phyloP scores from a whole-genome alignment of 1,284 basidiomycete species.

The Ceratobasidium papillatum region DNA sequence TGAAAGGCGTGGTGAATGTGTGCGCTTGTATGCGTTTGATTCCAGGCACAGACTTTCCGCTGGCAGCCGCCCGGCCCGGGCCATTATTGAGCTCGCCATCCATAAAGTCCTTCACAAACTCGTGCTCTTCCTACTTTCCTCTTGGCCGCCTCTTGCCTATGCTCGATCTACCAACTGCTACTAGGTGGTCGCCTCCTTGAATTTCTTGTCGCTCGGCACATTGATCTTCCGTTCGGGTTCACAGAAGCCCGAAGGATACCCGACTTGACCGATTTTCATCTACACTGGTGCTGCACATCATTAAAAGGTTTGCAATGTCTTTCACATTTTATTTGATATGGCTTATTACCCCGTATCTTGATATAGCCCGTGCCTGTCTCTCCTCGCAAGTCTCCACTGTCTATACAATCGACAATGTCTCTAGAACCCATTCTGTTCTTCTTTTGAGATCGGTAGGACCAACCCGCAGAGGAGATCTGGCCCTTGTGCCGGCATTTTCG shows the following conservation, averaged over 20 bases:
- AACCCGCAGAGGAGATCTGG: neutral
- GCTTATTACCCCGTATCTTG: neutral
- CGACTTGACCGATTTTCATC: conserved; percentile 26
- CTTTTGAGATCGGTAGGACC: neutral
- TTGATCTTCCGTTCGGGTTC: conserved; percentile 2
- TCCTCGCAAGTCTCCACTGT: neutral
- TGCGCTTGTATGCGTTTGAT: conserved; percentile 21
- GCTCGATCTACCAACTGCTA: neutral
- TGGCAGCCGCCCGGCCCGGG: conserved; percentile 38
- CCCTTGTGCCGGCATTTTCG: conserved; percentile 18
- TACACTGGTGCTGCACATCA: neutral
- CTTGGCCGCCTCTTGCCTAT: neutral
- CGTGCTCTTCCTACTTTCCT: neutral
- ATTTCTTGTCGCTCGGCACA: neutral
- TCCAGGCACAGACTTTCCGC: conserved; percentile 5
- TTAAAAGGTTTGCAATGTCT: neutral
- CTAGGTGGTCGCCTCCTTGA: neutral
- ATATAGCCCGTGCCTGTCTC: neutral
- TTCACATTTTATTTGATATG: neutral
- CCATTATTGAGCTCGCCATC: neutral
- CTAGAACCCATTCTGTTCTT: neutral
- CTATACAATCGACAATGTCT: neutral
- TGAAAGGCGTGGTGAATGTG: neutral
- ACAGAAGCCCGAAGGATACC: neutral
- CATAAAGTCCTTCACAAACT: conserved; percentile 14